These are phyloP conservation scores for Reticulascus tulasneorum DNA, from an alignment of 2,329 filamentous ascomycete genomes.

Conservation along the genomic window DNA sequence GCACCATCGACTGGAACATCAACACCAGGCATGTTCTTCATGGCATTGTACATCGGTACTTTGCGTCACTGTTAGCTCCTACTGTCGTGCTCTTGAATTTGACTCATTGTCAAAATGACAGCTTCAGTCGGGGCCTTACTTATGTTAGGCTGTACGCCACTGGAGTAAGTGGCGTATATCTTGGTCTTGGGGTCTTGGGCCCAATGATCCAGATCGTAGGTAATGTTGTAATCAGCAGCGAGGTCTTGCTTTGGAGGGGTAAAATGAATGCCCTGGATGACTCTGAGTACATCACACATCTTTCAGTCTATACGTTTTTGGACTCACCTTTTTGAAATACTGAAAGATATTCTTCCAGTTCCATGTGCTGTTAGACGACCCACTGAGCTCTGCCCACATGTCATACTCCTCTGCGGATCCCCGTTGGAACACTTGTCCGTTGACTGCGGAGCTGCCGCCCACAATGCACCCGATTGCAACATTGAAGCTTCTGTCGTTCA, in stretches of 20 bases:
- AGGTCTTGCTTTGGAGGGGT: not conserved
- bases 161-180: slow-evolving; percentile 10
- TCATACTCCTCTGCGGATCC: not conserved
- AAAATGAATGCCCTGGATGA: not conserved
- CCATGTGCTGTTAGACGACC: slow-evolving; percentile 14
- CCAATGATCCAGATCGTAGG: slow-evolving; percentile 10
- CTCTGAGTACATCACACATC: slow-evolving; percentile 23
- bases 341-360: not conserved
- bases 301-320: no score
- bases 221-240: slow-evolving; percentile 15
- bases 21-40: slow-evolving; percentile 17
- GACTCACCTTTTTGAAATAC: not conserved
- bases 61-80: no score
- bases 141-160: slow-evolving; percentile 18
- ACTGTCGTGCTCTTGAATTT: no score
- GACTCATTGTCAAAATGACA: no score
- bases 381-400: not conserved
- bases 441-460: not conserved
- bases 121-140: no score
- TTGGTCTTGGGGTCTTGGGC: slow-evolving; percentile 6
- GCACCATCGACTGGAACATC: slow-evolving; percentile 15
- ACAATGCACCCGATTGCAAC: not conserved
- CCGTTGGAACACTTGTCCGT: not conserved
- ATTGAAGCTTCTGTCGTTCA: not conserved
- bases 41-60: slow-evolving; percentile 17